Evolutionary conservation across 1,284 basidiomycete genomes (phyloP).

Genomic region (Tilletiaria anomala): DNA sequence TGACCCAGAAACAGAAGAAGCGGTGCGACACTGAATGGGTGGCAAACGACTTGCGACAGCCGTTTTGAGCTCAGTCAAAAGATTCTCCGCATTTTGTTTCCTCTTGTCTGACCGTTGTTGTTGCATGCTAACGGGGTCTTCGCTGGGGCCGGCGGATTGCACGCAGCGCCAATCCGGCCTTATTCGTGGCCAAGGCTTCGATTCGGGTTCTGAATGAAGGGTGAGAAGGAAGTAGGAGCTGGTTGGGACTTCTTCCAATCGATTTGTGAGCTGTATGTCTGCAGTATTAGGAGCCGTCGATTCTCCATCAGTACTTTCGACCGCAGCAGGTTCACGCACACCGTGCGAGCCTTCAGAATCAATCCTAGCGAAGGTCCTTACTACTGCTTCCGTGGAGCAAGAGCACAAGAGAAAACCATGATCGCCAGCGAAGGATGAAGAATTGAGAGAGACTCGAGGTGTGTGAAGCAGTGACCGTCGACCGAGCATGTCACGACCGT

Average conservation of each 20-base stretch:
- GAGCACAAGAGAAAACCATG: slow-evolving; percentile 51
- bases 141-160: no score
- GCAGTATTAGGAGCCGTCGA: not conserved
- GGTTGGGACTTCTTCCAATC: slow-evolving; percentile 9
- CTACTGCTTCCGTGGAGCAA: slow-evolving; percentile 48
- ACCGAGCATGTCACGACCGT: slow-evolving; percentile 76
- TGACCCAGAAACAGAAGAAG: no score
- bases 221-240: slow-evolving; percentile 27
- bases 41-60: not conserved
- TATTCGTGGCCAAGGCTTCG: no score
- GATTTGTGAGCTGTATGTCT: not conserved
- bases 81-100: slow-evolving; percentile 42
- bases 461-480: slow-evolving; percentile 76
- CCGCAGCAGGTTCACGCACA: slow-evolving; percentile 44
- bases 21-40: not conserved
- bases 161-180: no score
- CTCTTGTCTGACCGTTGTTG: slow-evolving; percentile 41
- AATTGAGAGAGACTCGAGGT: no score
- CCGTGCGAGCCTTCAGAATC: slow-evolving; percentile 49
- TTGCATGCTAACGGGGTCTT: no score
- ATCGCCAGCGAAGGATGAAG: slow-evolving; percentile 51
- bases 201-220: no score
- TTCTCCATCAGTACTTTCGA: not conserved
- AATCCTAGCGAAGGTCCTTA: slow-evolving; percentile 51
- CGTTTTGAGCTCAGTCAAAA: not conserved